phyloP scores from a whole-genome alignment of 768 basidiomycete genomes.

The Tricholoma bakamatsutake region DNA sequence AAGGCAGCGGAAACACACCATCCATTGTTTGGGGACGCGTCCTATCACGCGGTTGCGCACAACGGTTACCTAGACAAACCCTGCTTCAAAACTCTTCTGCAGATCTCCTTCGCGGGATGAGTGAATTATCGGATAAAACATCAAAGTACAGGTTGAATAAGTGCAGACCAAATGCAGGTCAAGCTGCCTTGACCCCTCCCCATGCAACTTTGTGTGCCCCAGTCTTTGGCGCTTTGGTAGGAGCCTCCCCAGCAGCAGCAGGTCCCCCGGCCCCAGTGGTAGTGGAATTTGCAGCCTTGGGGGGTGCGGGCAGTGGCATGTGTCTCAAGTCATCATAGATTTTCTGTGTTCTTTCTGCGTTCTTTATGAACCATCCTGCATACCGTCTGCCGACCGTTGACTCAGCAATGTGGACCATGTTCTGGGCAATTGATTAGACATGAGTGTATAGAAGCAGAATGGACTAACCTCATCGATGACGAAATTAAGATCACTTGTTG shows the following conservation, averaged over 20 bases:
- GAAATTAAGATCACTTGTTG: slow-evolving; percentile 93
- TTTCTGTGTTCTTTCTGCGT: slow-evolving; percentile 87
- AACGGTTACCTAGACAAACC: too few species aligned
- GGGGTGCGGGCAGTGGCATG: slow-evolving; percentile 38
- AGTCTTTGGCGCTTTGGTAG: slow-evolving; percentile 26
- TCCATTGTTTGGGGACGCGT: too few species aligned
- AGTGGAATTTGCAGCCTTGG: slow-evolving; percentile 19
- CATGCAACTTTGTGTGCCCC: slow-evolving; percentile 60
- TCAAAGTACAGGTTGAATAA: neutral
- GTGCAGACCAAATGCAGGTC: slow-evolving; percentile 1
- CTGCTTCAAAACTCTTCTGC: too few species aligned
- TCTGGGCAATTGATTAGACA: slow-evolving; percentile 38
- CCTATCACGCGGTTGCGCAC: too few species aligned
- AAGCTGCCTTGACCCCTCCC: slow-evolving; percentile 41
- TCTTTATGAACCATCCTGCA: slow-evolving; percentile 96
- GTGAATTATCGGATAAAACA: too few species aligned
- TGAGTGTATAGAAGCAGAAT: neutral
- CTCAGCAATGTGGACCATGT: slow-evolving; percentile 95
- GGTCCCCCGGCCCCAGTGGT: slow-evolving; percentile 20
- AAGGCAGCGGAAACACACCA: too few species aligned
- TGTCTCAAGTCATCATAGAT: slow-evolving; percentile 73
- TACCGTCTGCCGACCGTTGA: slow-evolving; percentile 90
- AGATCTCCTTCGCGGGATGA: too few species aligned
- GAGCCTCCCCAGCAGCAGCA: slow-evolving; percentile 16
- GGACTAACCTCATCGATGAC: slow-evolving; percentile 80